Percentiles rank a stretch among this genome's conserved stretches.
Conservation (phyloP, 805 yeast species). For the Isabelozyma pseudorhagii region DNA sequence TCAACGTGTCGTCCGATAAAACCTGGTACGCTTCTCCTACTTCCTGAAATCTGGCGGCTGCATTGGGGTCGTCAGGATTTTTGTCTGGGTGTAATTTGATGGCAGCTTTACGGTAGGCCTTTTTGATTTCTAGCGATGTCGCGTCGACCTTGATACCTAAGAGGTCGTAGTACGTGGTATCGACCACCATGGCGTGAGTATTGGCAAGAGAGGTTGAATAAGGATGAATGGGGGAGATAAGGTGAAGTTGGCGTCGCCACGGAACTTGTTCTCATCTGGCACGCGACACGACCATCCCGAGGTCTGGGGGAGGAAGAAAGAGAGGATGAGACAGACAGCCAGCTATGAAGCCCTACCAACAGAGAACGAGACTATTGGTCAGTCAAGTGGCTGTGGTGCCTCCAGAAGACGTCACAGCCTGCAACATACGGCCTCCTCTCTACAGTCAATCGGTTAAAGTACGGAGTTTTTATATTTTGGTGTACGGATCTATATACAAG, state of each 20-base stretch:
- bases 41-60: constrained; percentile 44
- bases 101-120: constrained; percentile 45
- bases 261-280: neutral
- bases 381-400: neutral
- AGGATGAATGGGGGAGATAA: neutral
- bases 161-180: constrained; percentile 41
- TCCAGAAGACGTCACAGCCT: neutral
- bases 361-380: no score
- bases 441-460: neutral
- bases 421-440: no score
- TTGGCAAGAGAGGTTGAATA: neutral
- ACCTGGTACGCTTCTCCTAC: constrained; percentile 77
- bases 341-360: no score
- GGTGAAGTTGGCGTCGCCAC: neutral
- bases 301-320: no score
- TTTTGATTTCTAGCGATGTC: constrained; percentile 42
- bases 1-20: constrained; percentile 58
- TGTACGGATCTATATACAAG: constrained; percentile 6
- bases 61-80: constrained; percentile 43
- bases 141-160: constrained; percentile 32
- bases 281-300: neutral
- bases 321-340: no score
- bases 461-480: neutral
- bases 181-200: constrained; percentile 35
- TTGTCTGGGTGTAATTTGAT: constrained; percentile 44